phyloP scores from a whole-genome alignment of 352 stramenopile species.

The Stramenopiles sp. region DNA sequence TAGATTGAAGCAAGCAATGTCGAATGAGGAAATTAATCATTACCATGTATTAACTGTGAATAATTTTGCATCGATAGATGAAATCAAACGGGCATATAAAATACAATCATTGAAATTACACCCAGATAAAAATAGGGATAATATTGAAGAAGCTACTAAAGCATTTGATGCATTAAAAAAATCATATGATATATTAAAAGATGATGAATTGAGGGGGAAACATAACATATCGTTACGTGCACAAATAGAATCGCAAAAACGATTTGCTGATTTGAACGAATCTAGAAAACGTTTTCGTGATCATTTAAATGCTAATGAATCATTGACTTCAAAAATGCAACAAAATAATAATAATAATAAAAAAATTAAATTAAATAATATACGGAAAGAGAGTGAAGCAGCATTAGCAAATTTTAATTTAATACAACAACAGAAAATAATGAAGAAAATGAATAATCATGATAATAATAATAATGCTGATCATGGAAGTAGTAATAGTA shows the following conservation, averaged over 20 bases:
- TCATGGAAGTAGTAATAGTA: not conserved
- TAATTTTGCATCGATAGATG: not conserved
- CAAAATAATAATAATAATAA: not conserved
- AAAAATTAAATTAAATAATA: not conserved
- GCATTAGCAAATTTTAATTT: not conserved
- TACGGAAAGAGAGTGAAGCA: not conserved
- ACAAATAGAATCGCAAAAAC: not conserved
- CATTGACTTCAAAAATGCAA: not conserved
- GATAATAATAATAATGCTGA: not conserved
- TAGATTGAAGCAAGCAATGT: no score
- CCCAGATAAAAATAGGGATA: conserved; percentile 31
- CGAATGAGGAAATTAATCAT: not conserved
- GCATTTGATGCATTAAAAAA: not conserved
- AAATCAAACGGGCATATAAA: conserved; percentile 23
- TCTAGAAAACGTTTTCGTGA: not conserved
- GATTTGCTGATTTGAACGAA: not conserved
- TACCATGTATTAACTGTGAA: not conserved
- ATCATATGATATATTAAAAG: not conserved
- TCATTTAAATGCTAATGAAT: not conserved
- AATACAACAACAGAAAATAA: not conserved
- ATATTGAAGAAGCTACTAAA: not conserved
- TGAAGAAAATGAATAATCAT: not conserved
- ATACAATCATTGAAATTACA: conserved; percentile 33
- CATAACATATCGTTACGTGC: not conserved
- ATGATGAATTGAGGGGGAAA: not conserved